A percentile compares a stretch with the other conserved stretches of the same genome.
phyloP scores from a whole-genome alignment of 805 yeast genomes.

The Kuraishia hungarica region DNA sequence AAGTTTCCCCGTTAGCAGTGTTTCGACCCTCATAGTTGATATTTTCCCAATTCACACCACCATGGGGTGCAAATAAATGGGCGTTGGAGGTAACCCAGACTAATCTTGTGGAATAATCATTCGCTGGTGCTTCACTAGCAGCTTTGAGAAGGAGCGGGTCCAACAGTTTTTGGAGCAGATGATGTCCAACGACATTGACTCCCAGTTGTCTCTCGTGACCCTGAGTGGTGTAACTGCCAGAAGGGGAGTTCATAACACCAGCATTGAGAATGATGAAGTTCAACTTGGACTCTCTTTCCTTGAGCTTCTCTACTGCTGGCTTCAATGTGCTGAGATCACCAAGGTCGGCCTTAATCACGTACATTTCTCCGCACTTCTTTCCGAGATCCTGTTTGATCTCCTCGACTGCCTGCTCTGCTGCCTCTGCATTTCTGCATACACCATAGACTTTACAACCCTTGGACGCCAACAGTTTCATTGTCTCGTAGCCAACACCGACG shows the following conservation, averaged over 20 bases:
- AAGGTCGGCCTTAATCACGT: slow-evolving; percentile 24
- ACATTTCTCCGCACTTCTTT: slow-evolving; percentile 10
- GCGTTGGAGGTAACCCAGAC: slow-evolving; percentile 2
- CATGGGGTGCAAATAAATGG: neutral
- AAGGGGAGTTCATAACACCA: slow-evolving; percentile 33
- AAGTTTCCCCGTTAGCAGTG: slow-evolving; percentile 4
- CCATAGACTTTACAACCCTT: slow-evolving; percentile 27
- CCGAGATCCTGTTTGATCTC: slow-evolving; percentile 14
- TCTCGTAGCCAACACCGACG: slow-evolving; percentile 25
- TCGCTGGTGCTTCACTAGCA: slow-evolving; percentile 12
- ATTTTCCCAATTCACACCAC: slow-evolving; percentile 3
- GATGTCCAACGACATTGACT: slow-evolving; percentile 37
- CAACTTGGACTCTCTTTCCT: slow-evolving; percentile 16
- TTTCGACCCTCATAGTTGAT: neutral
- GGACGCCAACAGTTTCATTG: slow-evolving; percentile 19
- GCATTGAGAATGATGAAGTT: slow-evolving; percentile 35
- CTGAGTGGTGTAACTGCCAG: slow-evolving; percentile 27
- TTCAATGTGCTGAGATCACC: slow-evolving; percentile 32
- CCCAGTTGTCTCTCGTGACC: slow-evolving; percentile 39
- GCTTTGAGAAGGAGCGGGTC: slow-evolving; percentile 27
- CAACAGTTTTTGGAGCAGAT: slow-evolving; percentile 30
- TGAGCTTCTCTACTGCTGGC: slow-evolving; percentile 24
- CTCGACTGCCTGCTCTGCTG: slow-evolving; percentile 20
- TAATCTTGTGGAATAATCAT: slow-evolving; percentile 9
- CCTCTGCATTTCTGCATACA: slow-evolving; percentile 26